These are phyloP conservation scores for Tolypocladium tropicale DNA, from an alignment of 2,329 filamentous ascomycete genomes.

Conservation along the genomic window DNA sequence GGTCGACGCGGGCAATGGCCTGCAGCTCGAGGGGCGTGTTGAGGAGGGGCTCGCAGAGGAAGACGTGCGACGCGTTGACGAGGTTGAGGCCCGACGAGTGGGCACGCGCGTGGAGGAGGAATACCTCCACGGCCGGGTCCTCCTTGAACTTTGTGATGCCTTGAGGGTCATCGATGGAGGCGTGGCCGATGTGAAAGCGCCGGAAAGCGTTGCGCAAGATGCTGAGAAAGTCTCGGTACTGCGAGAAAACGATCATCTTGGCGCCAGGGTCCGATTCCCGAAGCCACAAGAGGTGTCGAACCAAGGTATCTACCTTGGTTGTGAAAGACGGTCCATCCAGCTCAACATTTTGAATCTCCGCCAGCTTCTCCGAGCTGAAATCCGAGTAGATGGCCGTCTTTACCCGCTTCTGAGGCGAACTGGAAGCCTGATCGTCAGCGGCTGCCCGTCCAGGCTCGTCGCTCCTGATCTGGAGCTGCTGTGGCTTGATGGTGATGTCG, in stretches of 20 bases:
- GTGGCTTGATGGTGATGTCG: constrained; percentile 74
- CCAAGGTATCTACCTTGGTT: constrained; percentile 79
- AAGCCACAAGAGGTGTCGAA: constrained; percentile 77
- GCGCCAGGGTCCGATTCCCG: constrained; percentile 73
- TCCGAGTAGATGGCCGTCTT: constrained; percentile 60
- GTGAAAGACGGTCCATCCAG: constrained; percentile 66
- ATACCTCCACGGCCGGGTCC: constrained; percentile 65
- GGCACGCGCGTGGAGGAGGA: constrained; percentile 80
- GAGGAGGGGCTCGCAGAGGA: constrained; percentile 86
- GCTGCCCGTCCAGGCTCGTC: constrained; percentile 5
- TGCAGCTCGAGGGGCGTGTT: constrained; percentile 92
- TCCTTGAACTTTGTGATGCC: constrained; percentile 70
- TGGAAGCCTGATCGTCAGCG: constrained; percentile 1
- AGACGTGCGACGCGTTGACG: constrained; percentile 87
- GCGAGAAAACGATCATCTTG: constrained; percentile 91
- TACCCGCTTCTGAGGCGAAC: constrained; percentile 6
- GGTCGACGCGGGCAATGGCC: constrained; percentile 87
- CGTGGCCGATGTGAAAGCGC: constrained; percentile 62
- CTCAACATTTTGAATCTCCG: constrained; percentile 74
- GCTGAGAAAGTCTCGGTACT: constrained; percentile 69
- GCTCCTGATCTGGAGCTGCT: constrained; percentile 55
- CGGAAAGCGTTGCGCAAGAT: constrained; percentile 62
- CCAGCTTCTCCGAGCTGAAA: constrained; percentile 60
- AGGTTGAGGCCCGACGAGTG: constrained; percentile 85
- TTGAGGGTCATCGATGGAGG: constrained; percentile 55